Base-by-base conservation (phyloP, 179 eudicot genomes). In the Silene noctiflora region DNA sequence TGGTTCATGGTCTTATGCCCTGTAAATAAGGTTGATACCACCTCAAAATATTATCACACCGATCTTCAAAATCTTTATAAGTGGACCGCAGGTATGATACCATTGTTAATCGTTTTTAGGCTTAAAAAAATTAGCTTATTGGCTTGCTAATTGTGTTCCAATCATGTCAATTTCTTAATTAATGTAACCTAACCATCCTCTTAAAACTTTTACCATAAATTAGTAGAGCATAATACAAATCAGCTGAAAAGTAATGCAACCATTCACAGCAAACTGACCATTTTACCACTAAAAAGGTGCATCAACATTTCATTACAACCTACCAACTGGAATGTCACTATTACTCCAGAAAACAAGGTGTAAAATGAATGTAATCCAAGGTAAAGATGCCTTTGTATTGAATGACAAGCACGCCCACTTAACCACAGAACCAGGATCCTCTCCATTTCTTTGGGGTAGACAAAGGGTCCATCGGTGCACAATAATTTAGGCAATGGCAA, bases 381-480 rank as follows among this genome's bases (percentile, higher is more conserved):
- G 48, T 76, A 64, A 16, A 72, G 64, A 17, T 72, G 56, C 31
- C 62, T 71, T 56, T 71, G 7, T 58, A 25, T 13, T 39, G 72
- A 69, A 76, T 35, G 74, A 71, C 67, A 72, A 72, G 71, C 72
- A 72, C 71, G 24, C 24, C 25, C 48, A 64, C 56, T 51, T 11
- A 48, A 48, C 55, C 55, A 46, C 51, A 1, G 2, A 27, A 27
- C 2, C 29, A 27, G 29, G 29, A 27, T 27, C 29, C 29, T 27
- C 29, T 27, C 29, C 1, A 27, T 27, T 27, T 27, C n/a, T n/a
- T n/a, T n/a, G n/a, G n/a, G n/a, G n/a, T n/a, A 29, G 33, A 29
- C 4, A 29, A 4, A 2, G 33, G 3, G n/a, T n/a, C n/a, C n/a
- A n/a, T n/a, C n/a, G n/a, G n/a, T n/a, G n/a, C n/a, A n/a, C n/a